Base-by-base conservation (phyloP, 139 green algal species). In the Picochlorum sp. region DNA sequence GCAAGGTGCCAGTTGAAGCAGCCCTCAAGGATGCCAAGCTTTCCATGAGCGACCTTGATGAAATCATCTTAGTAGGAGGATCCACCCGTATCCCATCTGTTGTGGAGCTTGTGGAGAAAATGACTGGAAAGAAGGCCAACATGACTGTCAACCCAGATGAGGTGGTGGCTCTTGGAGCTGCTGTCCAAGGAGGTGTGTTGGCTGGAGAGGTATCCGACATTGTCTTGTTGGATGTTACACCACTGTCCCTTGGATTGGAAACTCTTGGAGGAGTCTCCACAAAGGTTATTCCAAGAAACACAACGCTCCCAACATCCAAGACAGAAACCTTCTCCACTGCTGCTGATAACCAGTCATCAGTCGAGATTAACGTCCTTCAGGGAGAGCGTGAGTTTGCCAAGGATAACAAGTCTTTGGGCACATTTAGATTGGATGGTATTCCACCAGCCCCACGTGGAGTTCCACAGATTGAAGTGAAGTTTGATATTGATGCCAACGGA, bases 401-500 rank as follows among this genome's bases (percentile, higher is more conserved):
- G 55, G 92, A 98, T 81, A 97, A 97, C 88, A 98, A 97, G 87
- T 86, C 68, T 34, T 79, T 98, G 68, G 92, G 92, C 60, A 66
- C 61, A 67, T 97, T 96, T 85, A 74, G 90, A 28, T 79, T 98
- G 63, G 92, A 97, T 67, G 92, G 92, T 66, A 97, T 98, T 67
- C 92, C 92, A 28, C 85, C 92, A n/a, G 92, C 92, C 1, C 85
- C 92, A 0, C 86, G 92, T 41, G 92, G 92, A 23, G 85, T 98
- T 32, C 90, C 91, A 7, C 92, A 98, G 79, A 83, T 94, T 24
- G 91, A 98, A 79, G 92, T 97, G 32, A 96, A 95, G 80, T 98
- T 98, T 69, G 92, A 98, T 85, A 98, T 98, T 68, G 93, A 98
- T 67, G 93, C 93, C 70, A 98, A 98, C 74, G 92, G 92, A 60